These are phyloP conservation scores for Gossypium raimondii DNA, from an alignment of 345 rosid genomes.

Conservation along the genomic window DNA sequence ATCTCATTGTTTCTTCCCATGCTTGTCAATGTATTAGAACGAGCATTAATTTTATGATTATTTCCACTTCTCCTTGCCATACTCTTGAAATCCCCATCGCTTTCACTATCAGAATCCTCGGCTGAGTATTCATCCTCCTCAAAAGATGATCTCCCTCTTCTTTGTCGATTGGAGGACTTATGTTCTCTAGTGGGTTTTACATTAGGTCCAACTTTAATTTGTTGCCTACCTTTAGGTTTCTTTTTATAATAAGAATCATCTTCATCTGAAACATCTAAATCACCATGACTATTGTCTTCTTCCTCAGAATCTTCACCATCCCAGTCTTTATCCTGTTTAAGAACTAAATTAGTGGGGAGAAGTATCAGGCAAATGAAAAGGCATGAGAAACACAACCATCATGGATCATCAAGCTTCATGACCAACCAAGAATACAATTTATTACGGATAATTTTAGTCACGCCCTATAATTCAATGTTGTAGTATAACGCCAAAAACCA, in stretches of 20 bases:
- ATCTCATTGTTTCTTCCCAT: constrained; percentile 65
- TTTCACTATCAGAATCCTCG: constrained; percentile 64
- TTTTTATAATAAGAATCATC: constrained; percentile 63
- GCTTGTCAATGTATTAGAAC: constrained; percentile 32
- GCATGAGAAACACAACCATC: background rate
- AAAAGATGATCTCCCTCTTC: constrained; percentile 56
- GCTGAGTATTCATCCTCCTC: constrained; percentile 69
- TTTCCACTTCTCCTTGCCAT: constrained; percentile 56
- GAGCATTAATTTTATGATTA: constrained; percentile 56
- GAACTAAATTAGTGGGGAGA: constrained; percentile 8
- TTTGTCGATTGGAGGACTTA: constrained; percentile 49
- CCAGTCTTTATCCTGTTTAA: constrained; percentile 64
- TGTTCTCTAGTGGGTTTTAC: constrained; percentile 46
- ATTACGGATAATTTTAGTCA: background rate
- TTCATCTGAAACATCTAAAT: constrained; percentile 59
- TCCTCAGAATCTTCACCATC: constrained; percentile 71
- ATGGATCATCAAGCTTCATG: background rate
- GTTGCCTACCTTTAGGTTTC: constrained; percentile 60
- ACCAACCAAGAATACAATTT: background rate
- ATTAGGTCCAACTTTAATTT: constrained; percentile 47
- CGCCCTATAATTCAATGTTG: background rate
- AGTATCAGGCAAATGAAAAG: background rate
- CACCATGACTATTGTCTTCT: constrained; percentile 61
- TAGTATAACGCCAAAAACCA: background rate
- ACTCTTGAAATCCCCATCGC: constrained; percentile 57